Evolutionary conservation across 352 stramenopile genomes (phyloP).

Genomic region (Thalassiosira sp.): DNA sequence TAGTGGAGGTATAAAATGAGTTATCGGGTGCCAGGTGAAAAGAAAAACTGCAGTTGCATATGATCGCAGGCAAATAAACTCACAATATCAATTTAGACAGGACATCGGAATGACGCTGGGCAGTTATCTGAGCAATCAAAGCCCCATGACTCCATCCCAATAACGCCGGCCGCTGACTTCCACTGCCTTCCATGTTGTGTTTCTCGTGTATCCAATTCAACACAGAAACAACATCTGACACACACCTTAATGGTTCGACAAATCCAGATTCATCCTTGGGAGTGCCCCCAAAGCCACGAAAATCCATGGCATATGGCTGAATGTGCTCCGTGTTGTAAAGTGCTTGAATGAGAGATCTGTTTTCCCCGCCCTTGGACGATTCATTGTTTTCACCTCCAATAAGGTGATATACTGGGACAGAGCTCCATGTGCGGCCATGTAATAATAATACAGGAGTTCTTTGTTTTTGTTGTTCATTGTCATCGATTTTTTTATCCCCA

Average conservation of each 20-base stretch:
- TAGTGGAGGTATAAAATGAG: not conserved
- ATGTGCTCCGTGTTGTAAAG: conserved; percentile 53
- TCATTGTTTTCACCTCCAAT: conserved; percentile 37
- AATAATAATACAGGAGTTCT: conserved; percentile 65
- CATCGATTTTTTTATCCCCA: conserved; percentile 8
- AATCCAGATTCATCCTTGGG: conserved; percentile 57
- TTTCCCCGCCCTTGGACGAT: not conserved
- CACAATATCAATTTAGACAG: conserved; percentile 78
- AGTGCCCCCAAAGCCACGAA: conserved; percentile 80
- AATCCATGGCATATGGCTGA: conserved; percentile 79
- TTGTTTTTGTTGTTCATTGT: conserved; percentile 4
- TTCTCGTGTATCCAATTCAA: conserved; percentile 62
- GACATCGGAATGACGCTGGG: conserved; percentile 57
- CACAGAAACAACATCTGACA: conserved; percentile 71
- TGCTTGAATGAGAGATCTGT: conserved; percentile 55
- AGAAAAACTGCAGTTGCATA: not conserved
- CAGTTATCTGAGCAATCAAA: conserved; percentile 76
- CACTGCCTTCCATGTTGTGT: not conserved
- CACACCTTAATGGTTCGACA: conserved; percentile 69
- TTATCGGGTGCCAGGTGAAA: too few relatives aligned
- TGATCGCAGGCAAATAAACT: conserved; percentile 18
- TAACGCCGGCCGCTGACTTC: conserved; percentile 37
- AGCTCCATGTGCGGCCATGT: conserved; percentile 80
- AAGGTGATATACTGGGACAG: conserved; percentile 80
- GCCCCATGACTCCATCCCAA: conserved; percentile 79